Conservation (phyloP, 768 basidiomycete genomes). For the Omphalotus guepiniiformis region DNA sequence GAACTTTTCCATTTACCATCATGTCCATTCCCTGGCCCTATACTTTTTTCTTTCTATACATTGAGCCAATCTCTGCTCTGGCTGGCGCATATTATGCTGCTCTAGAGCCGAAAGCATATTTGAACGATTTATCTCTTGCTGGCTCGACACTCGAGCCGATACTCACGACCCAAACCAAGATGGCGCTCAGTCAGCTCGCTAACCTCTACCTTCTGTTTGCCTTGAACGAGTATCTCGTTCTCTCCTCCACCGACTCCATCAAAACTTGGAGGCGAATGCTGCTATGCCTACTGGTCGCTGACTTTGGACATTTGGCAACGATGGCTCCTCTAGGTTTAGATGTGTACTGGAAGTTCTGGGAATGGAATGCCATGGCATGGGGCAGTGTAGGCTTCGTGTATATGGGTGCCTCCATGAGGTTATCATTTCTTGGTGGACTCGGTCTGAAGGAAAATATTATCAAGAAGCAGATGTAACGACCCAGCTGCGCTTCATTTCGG, state of each 20-base stretch:
- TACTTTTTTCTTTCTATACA: conserved; percentile 44
- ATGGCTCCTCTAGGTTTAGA: conserved; percentile 39
- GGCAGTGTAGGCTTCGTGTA: conserved; percentile 54
- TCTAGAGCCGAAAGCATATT: conserved; percentile 32
- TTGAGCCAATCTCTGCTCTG: conserved; percentile 48
- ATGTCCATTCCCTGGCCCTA: too few species aligned
- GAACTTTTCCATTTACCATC: too few species aligned
- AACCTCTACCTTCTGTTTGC: conserved; percentile 51
- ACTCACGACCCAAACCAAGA: conserved; percentile 23
- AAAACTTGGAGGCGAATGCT: conserved; percentile 41
- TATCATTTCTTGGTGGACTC: conserved; percentile 34
- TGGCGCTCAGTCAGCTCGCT: conserved; percentile 43
- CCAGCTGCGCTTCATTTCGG: too few species aligned
- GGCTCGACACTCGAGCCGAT: background rate
- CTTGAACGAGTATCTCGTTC: conserved; percentile 45
- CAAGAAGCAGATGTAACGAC: too few species aligned
- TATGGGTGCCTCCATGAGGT: conserved; percentile 38
- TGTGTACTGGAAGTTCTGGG: conserved; percentile 40
- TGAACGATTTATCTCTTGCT: conserved; percentile 29
- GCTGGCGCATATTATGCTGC: conserved; percentile 46
- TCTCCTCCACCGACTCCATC: conserved; percentile 37
- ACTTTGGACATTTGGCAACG: conserved; percentile 43
- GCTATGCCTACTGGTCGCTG: conserved; percentile 41
- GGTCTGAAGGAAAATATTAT: conserved; percentile 25
- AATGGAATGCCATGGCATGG: conserved; percentile 52